Base-by-base conservation (phyloP, 768 basidiomycete genomes). In the Suillus paluster region DNA sequence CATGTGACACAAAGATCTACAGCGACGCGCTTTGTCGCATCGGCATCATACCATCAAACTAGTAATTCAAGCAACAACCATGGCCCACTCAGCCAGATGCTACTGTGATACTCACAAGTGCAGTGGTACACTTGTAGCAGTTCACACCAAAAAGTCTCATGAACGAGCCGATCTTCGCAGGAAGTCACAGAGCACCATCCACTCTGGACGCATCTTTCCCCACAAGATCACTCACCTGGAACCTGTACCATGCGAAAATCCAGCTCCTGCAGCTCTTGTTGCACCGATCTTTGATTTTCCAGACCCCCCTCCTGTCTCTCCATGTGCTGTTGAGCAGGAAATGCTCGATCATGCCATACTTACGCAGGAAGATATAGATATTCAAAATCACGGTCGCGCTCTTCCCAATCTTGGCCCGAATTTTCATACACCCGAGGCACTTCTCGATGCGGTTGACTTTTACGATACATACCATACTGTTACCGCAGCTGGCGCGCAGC, bases 281-380 rank as follows among this genome's bases (percentile, higher is more conserved):
- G 5, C 56, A 17, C 56, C 21, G 11, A 15, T 44, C 5, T 57
- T 30, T 44, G 23, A 57, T 19, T 58, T 58, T 33, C 41, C 57
- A n/a, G 60, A 56, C 8, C 41, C 38, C 25, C 19, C 3, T 7
- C 27, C 52, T 11, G 25, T 19, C 14, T 61, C 34, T 21, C 42
- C 50, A 1, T 55, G 52, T 15, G 39, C 42, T 21, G 23, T 61
- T 1, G 39, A 61, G 27, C 60, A 61, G 54, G 9, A 56, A 2
- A 61, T 61, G 60, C 21, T 61, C 9, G 60, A 62, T 36, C 33
- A 49, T 21, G 53, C 42, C n/a, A 25, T 4, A 5, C 60, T 61
- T 3, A 61, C 53, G 14, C 5, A 10, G 11, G 52, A 61, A 17
- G 60, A 61, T n/a, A 55, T 61, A 9, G 23, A 38, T 36, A 55